A percentile compares a stretch with the other conserved stretches of the same genome.
Evolutionary conservation across 2,329 filamentous ascomycete species (phyloP).

Genomic region (Eurotiales sp.): DNA sequence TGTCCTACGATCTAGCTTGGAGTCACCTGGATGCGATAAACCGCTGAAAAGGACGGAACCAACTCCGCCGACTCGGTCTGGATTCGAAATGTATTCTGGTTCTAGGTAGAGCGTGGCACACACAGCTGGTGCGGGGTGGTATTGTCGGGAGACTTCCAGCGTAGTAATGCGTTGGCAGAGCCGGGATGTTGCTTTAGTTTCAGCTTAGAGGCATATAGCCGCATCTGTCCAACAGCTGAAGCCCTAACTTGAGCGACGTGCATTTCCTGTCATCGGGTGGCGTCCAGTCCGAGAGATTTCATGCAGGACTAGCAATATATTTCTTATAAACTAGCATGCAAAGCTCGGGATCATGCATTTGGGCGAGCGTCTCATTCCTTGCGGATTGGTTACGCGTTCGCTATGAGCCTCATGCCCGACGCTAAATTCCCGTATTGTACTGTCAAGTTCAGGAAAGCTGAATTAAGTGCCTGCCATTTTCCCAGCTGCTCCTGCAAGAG

Average conservation of each 20-base stretch:
- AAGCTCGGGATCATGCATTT: background rate
- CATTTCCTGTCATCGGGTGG: background rate
- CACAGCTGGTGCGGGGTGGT: background rate
- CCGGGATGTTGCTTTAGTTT: background rate
- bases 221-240: background rate
- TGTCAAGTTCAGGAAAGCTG: no score
- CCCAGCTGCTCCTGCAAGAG: slow-evolving; percentile 3
- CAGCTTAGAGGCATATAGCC: background rate
- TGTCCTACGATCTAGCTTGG: background rate
- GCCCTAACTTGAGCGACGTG: background rate
- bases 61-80: background rate
- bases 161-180: slow-evolving; percentile 3
- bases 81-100: background rate
- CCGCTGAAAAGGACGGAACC: background rate
- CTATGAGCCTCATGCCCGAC: slow-evolving; percentile 5
- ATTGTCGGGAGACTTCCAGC: background rate
- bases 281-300: background rate
- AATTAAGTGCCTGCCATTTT: background rate
- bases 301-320: background rate
- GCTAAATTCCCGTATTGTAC: background rate
- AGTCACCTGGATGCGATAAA: background rate
- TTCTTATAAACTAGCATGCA: background rate
- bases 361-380: background rate
- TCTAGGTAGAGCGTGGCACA: background rate
- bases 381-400: background rate